A percentile compares a stretch with the other conserved stretches of the same genome.
Evolutionary conservation across 2,329 filamentous ascomycete genomes (phyloP).

Genomic region (Apiospora arundinis): DNA sequence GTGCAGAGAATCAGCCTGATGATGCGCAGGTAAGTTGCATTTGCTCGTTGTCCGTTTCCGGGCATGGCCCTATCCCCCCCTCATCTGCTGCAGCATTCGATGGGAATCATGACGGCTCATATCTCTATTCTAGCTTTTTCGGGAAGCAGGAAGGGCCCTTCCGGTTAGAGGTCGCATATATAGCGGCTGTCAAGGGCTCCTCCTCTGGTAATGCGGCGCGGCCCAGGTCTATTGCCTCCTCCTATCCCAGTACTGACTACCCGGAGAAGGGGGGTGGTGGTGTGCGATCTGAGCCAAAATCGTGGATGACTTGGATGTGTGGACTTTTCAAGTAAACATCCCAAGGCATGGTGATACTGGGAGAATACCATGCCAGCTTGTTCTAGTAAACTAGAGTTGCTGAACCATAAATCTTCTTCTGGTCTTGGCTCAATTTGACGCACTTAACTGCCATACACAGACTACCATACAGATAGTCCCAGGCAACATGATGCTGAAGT

Average conservation of each 20-base stretch:
- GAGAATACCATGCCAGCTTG: background rate
- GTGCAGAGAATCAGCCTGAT: slow-evolving; percentile 77
- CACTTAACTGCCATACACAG: no score
- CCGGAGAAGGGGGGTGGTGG: background rate
- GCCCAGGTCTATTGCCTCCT: background rate
- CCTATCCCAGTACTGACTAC: background rate
- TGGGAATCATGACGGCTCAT: slow-evolving; percentile 32
- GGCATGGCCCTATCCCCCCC: background rate
- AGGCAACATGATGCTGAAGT: background rate
- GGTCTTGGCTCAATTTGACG: no score
- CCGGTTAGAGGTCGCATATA: slow-evolving; percentile 59
- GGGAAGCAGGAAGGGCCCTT: slow-evolving; percentile 75
- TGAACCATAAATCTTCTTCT: background rate
- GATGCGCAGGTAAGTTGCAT: slow-evolving; percentile 73
- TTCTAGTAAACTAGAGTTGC: background rate
- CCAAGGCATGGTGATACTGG: background rate
- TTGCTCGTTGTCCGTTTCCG: background rate
- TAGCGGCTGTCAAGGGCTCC: slow-evolving; percentile 49
- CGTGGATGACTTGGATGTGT: slow-evolving; percentile 9
- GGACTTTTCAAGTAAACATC: background rate
- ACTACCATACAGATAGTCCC: background rate
- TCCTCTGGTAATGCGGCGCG: background rate
- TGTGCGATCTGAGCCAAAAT: background rate
- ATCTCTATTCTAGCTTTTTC: slow-evolving; percentile 66
- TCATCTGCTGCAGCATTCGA: background rate